Evolutionary conservation across 176 grass and related monocot species (phyloP).

Genomic region (Leersia perrieri): DNA sequence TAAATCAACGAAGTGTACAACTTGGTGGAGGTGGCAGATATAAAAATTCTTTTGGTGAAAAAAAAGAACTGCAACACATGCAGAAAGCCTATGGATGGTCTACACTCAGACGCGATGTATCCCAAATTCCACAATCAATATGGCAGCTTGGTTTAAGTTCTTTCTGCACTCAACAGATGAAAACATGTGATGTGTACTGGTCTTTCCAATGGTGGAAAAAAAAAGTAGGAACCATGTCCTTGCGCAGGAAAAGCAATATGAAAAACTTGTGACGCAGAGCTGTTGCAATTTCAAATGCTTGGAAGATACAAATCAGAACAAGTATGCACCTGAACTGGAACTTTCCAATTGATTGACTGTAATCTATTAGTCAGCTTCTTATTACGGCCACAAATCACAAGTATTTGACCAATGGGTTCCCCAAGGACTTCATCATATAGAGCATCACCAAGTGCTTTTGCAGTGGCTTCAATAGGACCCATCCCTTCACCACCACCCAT

Average conservation of each 20-base stretch:
- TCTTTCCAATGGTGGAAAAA: background rate
- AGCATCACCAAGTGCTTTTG: slow-evolving; percentile 67
- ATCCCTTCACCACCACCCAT: slow-evolving; percentile 99
- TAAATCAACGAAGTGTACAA: slow-evolving; percentile 3
- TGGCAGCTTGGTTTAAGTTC: background rate
- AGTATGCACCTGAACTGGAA: slow-evolving; percentile 81
- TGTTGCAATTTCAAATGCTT: slow-evolving; percentile 2
- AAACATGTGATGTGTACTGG: background rate
- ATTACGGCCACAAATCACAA: slow-evolving; percentile 92
- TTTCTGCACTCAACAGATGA: background rate
- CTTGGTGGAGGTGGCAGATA: slow-evolving; percentile 7
- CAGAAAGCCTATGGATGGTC: background rate
- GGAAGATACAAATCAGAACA: slow-evolving; percentile 8
- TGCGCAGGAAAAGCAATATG: background rate
- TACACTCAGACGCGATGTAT: background rate
- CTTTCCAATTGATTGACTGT: slow-evolving; percentile 78
- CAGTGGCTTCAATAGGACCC: slow-evolving; percentile 97
- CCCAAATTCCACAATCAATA: background rate
- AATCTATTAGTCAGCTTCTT: slow-evolving; percentile 68
- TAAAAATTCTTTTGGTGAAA: background rate
- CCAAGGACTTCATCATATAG: slow-evolving; percentile 71
- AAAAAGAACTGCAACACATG: background rate
- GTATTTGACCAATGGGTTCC: slow-evolving; percentile 75
- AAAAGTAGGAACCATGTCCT: background rate
- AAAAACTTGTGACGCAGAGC: background rate